Evolutionary conservation across 495 filamentous ascomycete species (phyloP), one percentile per base, ranked within the genome.

Genomic region (Tuber calosporum): DNA sequence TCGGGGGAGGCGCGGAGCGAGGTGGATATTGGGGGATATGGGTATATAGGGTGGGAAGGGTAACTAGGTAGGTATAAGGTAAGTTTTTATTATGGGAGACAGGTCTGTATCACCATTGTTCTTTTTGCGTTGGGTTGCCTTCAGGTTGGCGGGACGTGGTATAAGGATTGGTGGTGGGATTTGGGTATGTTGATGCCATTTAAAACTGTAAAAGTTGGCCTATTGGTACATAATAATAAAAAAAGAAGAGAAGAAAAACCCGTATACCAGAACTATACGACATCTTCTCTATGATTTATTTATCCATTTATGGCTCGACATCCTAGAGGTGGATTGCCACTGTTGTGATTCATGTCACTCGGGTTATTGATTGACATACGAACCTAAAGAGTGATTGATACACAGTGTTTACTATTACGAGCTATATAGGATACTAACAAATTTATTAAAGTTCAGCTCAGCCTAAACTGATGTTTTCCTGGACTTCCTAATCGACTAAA

Each of bases 181-280:
- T 34, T 62, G 53, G 26, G 53, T 62, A 34, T 62, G 13, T 34
- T 34, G 53, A 34, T 62, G 30, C 53, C 26, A 62, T 17, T 62
- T 62, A 62, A 62, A 62, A 62, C 53, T 62, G 26, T 62, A 62
- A 62, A 62, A 34, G 53, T 62, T 62, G 26, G 30, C 26, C 26
- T 34, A 5, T 62, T 62, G 26, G 53, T 62, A 62, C 53, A 62
- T 34, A 62, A 53, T 58, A 15, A 15, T 53, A 7, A 62, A 62
- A 58, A 62, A 62, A 34, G n/a, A n/a, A n/a, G n/a, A n/a, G n/a
- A n/a, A n/a, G n/a, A n/a, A n/a, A n/a, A n/a, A n/a, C n/a, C 13
- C 26, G 26, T 62, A 62, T 34, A 62, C 26, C 53, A 62, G 11
- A 34, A 62, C 4, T 17, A 62, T 62, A 15, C 30, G 26, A 62